Conservation (phyloP, 2,329 filamentous ascomycete genomes). For the Fusarium temperatum region DNA sequence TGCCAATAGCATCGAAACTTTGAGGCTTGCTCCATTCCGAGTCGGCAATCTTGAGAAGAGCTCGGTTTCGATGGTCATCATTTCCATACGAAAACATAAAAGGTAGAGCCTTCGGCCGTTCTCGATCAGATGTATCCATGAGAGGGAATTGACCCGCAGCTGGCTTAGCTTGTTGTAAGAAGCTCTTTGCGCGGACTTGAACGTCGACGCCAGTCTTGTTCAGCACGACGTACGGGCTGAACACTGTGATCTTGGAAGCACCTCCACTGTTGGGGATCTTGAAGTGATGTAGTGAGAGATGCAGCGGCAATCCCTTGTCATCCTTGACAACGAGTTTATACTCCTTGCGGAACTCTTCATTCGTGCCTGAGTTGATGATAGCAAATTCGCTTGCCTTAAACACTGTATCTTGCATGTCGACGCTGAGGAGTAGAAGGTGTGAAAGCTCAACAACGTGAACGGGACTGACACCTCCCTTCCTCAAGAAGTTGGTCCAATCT, state of each 20-base stretch:
- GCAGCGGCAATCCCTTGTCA: slow-evolving; percentile 78
- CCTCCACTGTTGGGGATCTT: slow-evolving; percentile 90
- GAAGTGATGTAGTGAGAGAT: slow-evolving; percentile 90
- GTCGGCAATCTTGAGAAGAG: slow-evolving; percentile 85
- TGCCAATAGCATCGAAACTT: slow-evolving; percentile 97
- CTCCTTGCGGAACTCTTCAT: slow-evolving; percentile 90
- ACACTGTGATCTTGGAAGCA: slow-evolving; percentile 94
- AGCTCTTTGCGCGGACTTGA: slow-evolving; percentile 86
- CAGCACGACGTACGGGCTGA: slow-evolving; percentile 91
- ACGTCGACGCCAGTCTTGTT: slow-evolving; percentile 95
- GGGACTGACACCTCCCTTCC: slow-evolving; percentile 95
- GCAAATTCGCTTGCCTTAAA: slow-evolving; percentile 97
- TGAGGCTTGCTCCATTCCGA: slow-evolving; percentile 97
- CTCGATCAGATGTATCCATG: slow-evolving; percentile 56
- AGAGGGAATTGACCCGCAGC: slow-evolving; percentile 82
- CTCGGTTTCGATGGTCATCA: slow-evolving; percentile 91
- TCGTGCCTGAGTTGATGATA: slow-evolving; percentile 90
- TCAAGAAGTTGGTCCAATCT: slow-evolving; percentile 97
- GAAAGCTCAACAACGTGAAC: slow-evolving; percentile 97
- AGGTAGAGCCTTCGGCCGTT: slow-evolving; percentile 79
- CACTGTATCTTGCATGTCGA: slow-evolving; percentile 95
- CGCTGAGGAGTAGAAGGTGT: slow-evolving; percentile 88
- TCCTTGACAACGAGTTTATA: slow-evolving; percentile 83
- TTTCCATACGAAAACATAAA: slow-evolving; percentile 96
- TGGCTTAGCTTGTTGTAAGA: slow-evolving; percentile 82